Percentiles rank a stretch among this genome's conserved stretches.
These are phyloP conservation scores for Quercus cerris DNA, from an alignment of 306 rosid genomes.

Conservation along the genomic window DNA sequence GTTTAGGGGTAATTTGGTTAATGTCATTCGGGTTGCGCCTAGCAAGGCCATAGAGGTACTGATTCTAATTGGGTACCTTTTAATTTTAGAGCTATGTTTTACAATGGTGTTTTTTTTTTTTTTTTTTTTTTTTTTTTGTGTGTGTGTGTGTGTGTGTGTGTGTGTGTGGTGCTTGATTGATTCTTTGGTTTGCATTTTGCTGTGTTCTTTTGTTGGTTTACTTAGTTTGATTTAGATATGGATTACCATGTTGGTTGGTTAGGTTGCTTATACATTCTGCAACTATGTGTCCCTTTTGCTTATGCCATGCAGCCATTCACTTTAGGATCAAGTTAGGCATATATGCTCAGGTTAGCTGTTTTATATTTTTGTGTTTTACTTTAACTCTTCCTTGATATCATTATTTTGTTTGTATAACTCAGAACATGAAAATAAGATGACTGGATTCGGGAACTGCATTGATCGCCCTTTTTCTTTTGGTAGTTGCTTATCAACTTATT, in stretches of 20 bases:
- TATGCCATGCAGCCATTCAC: background rate
- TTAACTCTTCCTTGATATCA: background rate
- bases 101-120: background rate
- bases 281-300: background rate
- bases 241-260: conserved; percentile 4
- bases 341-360: background rate
- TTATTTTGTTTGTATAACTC: background rate
- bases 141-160: no score
- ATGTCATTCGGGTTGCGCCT: conserved; percentile 97
- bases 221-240: conserved; percentile 6
- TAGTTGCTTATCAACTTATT: background rate
- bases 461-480: background rate
- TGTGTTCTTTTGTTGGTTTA: background rate
- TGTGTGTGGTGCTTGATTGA: no score
- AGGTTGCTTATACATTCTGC: background rate
- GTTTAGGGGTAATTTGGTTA: conserved; percentile 89
- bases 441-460: background rate
- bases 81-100: background rate
- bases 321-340: background rate
- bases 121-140: no score
- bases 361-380: background rate
- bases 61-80: background rate
- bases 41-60: conserved; percentile 98
- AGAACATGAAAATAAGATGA: background rate
- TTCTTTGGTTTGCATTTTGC: background rate